phyloP scores from a whole-genome alignment of 805 yeast genomes.

The Yarrowia sp. region DNA sequence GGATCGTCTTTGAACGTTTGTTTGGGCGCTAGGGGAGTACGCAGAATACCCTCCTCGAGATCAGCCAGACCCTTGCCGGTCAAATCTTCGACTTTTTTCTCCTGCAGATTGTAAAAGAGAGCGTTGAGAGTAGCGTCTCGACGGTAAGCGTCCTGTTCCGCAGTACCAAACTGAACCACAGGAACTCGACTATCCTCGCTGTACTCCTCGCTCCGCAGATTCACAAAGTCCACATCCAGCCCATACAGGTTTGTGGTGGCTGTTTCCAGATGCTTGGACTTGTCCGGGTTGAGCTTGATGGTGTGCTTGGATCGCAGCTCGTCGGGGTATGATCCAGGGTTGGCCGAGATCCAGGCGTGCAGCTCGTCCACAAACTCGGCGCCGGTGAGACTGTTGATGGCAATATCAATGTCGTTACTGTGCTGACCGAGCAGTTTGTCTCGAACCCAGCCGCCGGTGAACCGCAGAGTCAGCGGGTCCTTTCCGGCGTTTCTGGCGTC shows the following conservation, averaged over 20 bases:
- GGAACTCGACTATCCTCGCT: constrained; percentile 89
- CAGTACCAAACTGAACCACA: constrained; percentile 80
- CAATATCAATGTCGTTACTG: constrained; percentile 90
- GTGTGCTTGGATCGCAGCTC: constrained; percentile 62
- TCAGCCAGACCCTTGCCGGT: constrained; percentile 81
- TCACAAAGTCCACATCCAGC: constrained; percentile 91
- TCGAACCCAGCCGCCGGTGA: constrained; percentile 99
- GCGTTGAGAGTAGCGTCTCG: constrained; percentile 97
- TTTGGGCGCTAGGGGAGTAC: constrained; percentile 87
- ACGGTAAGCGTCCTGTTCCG: constrained; percentile 87
- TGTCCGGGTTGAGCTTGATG: constrained; percentile 91
- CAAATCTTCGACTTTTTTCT: constrained; percentile 78
- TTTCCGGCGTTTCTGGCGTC: constrained; percentile 42
- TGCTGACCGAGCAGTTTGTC: constrained; percentile 84
- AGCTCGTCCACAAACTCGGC: constrained; percentile 79
- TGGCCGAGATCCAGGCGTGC: constrained; percentile 55
- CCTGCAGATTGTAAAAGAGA: constrained; percentile 79
- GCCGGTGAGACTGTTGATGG: constrained; percentile 84
- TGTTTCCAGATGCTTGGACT: constrained; percentile 94
- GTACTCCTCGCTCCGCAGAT: constrained; percentile 85
- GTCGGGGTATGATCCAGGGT: constrained; percentile 47
- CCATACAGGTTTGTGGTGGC: constrained; percentile 88
- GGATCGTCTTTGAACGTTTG: constrained; percentile 95
- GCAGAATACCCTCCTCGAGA: constrained; percentile 67
- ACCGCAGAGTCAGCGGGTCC: constrained; percentile 59